Percentiles rank a stretch among this genome's conserved stretches.
Evolutionary conservation across 1,284 basidiomycete species (phyloP).

Genomic region (Tilletiaria anomala): DNA sequence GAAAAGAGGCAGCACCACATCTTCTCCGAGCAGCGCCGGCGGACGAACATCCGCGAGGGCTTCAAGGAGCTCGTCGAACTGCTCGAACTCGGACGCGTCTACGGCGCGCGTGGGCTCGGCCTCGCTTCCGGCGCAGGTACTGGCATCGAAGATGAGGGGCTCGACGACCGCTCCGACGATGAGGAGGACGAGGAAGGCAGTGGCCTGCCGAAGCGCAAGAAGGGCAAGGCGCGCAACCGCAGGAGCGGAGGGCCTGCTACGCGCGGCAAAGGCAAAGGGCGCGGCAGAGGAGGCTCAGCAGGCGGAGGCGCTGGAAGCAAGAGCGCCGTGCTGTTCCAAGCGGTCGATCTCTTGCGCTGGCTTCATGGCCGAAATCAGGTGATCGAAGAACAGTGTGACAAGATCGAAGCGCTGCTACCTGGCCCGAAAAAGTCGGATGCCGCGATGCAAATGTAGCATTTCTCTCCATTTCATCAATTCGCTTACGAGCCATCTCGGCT

Average conservation of each 20-base stretch:
- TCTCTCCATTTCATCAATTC: too few relatives aligned
- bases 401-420: too few relatives aligned
- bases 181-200: slow-evolving; percentile 19
- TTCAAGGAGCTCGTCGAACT: slow-evolving; percentile 36
- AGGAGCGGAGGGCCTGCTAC: neutral
- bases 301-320: slow-evolving; percentile 34
- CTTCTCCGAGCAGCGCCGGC: slow-evolving; percentile 30
- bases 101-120: slow-evolving; percentile 34
- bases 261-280: slow-evolving; percentile 25
- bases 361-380: slow-evolving; percentile 24
- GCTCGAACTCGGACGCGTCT: slow-evolving; percentile 28
- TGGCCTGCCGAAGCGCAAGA: neutral
- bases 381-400: slow-evolving; percentile 17
- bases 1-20: slow-evolving; percentile 36
- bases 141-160: slow-evolving; percentile 35
- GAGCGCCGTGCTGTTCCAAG: slow-evolving; percentile 36
- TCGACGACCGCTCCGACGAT: slow-evolving; percentile 30
- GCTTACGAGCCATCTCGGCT: too few relatives aligned
- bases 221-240: neutral
- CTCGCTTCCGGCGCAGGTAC: slow-evolving; percentile 32
- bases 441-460: too few relatives aligned
- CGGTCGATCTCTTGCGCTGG: slow-evolving; percentile 36
- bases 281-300: slow-evolving; percentile 32
- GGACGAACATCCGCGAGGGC: slow-evolving; percentile 35
- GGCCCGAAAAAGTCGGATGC: too few relatives aligned